A percentile compares a stretch with the other conserved stretches of the same genome.
These are phyloP conservation scores for Plasmodium sp. DNA, from an alignment of 169 alveolate genomes.

Conservation along the genomic window DNA sequence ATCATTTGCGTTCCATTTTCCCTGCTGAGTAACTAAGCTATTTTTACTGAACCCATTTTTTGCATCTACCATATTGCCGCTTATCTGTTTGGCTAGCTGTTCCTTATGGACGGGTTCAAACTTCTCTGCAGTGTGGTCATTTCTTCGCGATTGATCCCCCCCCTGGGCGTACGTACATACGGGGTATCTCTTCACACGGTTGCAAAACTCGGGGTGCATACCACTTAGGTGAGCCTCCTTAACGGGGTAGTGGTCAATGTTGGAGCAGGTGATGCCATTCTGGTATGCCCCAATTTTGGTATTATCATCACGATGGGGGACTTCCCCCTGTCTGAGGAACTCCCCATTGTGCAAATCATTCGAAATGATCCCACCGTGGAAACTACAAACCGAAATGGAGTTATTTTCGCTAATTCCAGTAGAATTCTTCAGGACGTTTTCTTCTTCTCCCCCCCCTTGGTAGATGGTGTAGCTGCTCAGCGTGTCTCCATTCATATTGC, in stretches of 20 bases:
- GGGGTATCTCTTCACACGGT: background rate
- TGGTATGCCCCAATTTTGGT: background rate
- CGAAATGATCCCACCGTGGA: background rate
- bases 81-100: background rate
- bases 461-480: background rate
- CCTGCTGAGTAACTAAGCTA: background rate
- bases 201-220: background rate
- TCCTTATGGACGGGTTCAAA: background rate
- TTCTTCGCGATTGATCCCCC: background rate
- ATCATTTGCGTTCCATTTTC: background rate
- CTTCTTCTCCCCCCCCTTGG: background rate
- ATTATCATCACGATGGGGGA: background rate
- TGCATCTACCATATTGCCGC: background rate
- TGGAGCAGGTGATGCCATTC: background rate
- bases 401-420: conserved; percentile 6
- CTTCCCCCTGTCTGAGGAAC: background rate
- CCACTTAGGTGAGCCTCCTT: background rate
- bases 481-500: background rate
- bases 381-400: background rate
- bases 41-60: background rate
- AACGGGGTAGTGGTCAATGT: background rate
- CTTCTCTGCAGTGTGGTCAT: background rate
- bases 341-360: conserved; percentile 4
- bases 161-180: background rate
- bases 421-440: background rate